Evolutionary conservation across 257 asterid genomes (phyloP).

Genomic region (Mentha longifolia): DNA sequence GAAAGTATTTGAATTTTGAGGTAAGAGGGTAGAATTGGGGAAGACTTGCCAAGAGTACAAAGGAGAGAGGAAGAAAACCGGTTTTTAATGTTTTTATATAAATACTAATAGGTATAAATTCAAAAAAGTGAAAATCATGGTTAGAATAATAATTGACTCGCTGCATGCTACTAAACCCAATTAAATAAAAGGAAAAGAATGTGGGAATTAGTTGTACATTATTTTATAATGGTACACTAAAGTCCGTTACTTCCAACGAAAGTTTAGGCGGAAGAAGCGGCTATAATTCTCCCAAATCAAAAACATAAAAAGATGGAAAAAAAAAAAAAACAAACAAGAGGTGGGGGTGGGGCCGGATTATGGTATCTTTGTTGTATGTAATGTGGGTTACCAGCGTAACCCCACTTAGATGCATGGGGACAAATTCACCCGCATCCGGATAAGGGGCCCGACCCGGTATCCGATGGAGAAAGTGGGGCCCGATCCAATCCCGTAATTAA

Average conservation of each 20-base stretch:
- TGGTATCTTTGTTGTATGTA: conserved; percentile 21
- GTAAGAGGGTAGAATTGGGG: too few relatives aligned
- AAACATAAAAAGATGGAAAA: neutral
- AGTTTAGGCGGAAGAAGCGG: conserved; percentile 63
- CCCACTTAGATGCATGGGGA: conserved; percentile 39
- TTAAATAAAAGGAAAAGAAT: neutral
- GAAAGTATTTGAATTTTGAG: too few relatives aligned
- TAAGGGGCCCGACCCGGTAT: conserved; percentile 37
- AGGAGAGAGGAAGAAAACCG: too few relatives aligned
- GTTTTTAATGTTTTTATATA: too few relatives aligned
- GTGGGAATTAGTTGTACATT: neutral
- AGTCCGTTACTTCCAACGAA: conserved; percentile 40
- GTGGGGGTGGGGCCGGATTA: conserved; percentile 20
- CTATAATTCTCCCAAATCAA: conserved; percentile 35
- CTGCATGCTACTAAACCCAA: neutral
- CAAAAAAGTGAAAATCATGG: too few relatives aligned
- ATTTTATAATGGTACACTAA: neutral
- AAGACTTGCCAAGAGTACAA: too few relatives aligned
- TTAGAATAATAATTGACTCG: neutral
- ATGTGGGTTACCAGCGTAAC: conserved; percentile 23
- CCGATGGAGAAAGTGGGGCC: conserved; percentile 37
- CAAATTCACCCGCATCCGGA: conserved; percentile 22
- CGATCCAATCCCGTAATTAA: conserved; percentile 46
- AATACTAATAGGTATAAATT: too few relatives aligned
- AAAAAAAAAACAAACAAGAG: neutral